Evolutionary conservation across 805 yeast species (phyloP).

Genomic region (Kuraishia piskuri): DNA sequence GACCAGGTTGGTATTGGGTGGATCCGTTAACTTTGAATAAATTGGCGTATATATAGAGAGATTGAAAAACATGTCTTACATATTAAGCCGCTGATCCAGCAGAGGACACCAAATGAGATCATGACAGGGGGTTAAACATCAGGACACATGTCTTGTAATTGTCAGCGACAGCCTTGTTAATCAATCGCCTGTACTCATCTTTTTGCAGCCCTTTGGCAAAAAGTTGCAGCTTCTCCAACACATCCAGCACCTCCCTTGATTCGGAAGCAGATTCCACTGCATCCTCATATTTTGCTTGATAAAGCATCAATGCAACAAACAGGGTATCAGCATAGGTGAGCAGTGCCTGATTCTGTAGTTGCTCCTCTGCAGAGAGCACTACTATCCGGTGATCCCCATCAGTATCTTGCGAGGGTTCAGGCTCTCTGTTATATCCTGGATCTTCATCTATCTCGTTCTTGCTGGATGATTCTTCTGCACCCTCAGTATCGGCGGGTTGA

Average conservation of each 20-base stretch:
- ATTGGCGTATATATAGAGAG: no score
- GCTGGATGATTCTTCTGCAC: conserved; percentile 1
- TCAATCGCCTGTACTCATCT: neutral
- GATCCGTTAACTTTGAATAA: no score
- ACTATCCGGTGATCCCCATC: neutral
- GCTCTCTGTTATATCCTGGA: neutral
- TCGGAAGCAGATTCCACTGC: neutral
- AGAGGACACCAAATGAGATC: neutral
- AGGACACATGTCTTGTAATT: conserved; percentile 1
- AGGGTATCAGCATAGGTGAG: conserved; percentile 1
- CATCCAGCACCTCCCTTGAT: neutral
- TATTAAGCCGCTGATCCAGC: neutral
- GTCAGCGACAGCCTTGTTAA: neutral
- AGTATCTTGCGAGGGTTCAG: neutral
- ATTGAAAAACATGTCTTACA: no score
- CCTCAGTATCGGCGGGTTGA: neutral
- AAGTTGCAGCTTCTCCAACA: neutral
- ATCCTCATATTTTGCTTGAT: neutral
- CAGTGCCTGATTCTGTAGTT: neutral
- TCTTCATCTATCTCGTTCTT: conserved; percentile 1
- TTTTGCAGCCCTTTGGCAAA: neutral
- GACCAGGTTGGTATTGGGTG: no score
- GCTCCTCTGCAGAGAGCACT: neutral
- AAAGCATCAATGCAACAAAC: neutral
- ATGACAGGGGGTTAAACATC: neutral